phyloP scores from a whole-genome alignment of 164 flowering plant species.

The Euptelea pleiosperma region DNA sequence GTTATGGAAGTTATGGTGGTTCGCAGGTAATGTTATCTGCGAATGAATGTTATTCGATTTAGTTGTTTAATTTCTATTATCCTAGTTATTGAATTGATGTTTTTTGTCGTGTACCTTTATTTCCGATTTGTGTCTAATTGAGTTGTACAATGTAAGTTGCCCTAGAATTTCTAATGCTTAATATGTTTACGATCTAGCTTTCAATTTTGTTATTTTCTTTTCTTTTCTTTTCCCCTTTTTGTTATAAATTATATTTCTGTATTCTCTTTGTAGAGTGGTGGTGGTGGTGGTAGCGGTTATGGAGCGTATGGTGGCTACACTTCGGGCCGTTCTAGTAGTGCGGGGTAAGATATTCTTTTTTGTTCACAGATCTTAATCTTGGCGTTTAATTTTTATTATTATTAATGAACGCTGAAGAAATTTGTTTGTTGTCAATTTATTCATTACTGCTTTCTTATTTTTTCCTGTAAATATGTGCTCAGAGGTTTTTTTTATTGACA shows the following conservation, averaged over 20 bases:
- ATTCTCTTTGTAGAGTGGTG: slow-evolving; percentile 45
- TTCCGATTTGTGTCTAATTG: too few relatives aligned
- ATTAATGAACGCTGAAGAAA: too few relatives aligned
- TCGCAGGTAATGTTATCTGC: slow-evolving; percentile 53
- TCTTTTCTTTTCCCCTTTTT: background rate
- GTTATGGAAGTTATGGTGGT: slow-evolving; percentile 65
- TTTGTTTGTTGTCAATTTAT: too few relatives aligned
- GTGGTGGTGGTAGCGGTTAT: slow-evolving; percentile 54
- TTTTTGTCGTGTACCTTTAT: too few relatives aligned
- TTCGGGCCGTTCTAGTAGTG: slow-evolving; percentile 55
- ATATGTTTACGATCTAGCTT: background rate
- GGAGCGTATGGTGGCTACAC: slow-evolving; percentile 71
- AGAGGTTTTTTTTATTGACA: background rate
- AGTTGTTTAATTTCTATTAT: background rate
- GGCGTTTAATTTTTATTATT: too few relatives aligned
- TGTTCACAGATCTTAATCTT: too few relatives aligned
- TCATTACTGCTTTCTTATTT: background rate
- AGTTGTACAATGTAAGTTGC: too few relatives aligned
- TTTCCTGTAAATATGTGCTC: background rate
- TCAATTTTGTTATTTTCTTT: background rate
- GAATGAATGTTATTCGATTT: slow-evolving; percentile 30
- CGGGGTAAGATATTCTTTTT: slow-evolving; percentile 47
- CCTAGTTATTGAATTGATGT: background rate
- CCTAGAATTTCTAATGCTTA: too few relatives aligned
- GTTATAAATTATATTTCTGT: too few relatives aligned